phyloP scores from a whole-genome alignment of 768 basidiomycete genomes.

The Pisolithus tinctorius region DNA sequence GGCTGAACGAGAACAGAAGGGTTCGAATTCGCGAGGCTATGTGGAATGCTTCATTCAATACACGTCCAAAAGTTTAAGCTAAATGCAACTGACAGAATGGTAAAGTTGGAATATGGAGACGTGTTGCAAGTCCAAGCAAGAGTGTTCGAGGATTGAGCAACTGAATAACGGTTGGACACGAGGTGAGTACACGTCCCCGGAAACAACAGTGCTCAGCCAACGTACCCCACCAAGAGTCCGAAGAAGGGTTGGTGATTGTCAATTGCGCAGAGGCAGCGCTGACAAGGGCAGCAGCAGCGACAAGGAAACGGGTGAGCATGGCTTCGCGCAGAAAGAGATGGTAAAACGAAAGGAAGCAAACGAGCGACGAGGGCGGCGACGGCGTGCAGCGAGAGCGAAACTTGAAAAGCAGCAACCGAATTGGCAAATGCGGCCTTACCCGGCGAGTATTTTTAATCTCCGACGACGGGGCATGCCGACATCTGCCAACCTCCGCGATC shows the following conservation, averaged over 20 bases:
- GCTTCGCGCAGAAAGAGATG: not conserved
- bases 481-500: not conserved
- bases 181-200: not conserved
- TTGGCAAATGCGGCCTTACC: not conserved
- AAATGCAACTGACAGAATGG: conserved; percentile 40
- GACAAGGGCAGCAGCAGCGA: conserved; percentile 33
- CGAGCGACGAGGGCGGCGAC: conserved; percentile 15
- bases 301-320: conserved; percentile 30
- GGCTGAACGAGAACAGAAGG: conserved; percentile 33
- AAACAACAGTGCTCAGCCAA: conserved; percentile 5
- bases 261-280: conserved; percentile 36
- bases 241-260: conserved; percentile 38
- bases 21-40: conserved; percentile 42
- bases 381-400: not conserved
- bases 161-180: conserved; percentile 26
- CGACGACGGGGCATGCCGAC: not conserved
- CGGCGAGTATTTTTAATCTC: not conserved
- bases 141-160: conserved; percentile 50
- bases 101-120: conserved; percentile 36
- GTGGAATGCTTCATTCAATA: conserved; percentile 6
- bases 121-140: conserved; percentile 52
- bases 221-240: conserved; percentile 57
- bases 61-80: not conserved
- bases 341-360: conserved; percentile 15
- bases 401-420: not conserved